A percentile compares a stretch with the other conserved stretches of the same genome.
These are phyloP conservation scores for Botrytis fabae DNA, from an alignment of 2,329 filamentous ascomycete genomes.

Conservation along the genomic window DNA sequence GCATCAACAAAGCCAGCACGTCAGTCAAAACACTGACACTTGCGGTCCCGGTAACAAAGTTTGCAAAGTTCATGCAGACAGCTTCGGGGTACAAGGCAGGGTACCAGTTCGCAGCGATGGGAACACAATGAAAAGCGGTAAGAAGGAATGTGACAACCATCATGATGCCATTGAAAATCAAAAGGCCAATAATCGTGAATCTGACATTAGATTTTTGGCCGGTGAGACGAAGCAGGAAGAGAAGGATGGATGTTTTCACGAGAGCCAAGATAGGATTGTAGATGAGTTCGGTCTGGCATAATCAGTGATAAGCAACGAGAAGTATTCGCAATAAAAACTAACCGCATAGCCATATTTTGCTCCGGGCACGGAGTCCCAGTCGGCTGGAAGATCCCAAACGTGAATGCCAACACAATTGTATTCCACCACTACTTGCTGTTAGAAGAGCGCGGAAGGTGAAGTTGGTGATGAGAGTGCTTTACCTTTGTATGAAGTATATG, in stretches of 20 bases:
- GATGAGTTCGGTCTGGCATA: neutral
- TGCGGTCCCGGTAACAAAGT: constrained; percentile 20
- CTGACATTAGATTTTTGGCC: constrained; percentile 42
- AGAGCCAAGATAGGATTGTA: constrained; percentile 51
- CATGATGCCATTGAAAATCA: constrained; percentile 20
- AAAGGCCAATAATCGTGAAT: constrained; percentile 37
- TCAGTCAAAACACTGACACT: constrained; percentile 22
- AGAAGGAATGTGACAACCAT: constrained; percentile 15
- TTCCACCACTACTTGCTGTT: neutral
- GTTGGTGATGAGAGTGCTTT: neutral
- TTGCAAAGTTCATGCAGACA: constrained; percentile 24
- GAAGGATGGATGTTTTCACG: constrained; percentile 48
- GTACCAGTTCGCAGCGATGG: constrained; percentile 25
- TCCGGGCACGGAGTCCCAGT: neutral
- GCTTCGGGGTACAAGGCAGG: constrained; percentile 17
- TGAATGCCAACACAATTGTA: neutral
- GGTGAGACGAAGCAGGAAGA: constrained; percentile 49
- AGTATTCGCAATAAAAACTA: neutral
- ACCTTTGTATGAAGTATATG: constrained; percentile 11
- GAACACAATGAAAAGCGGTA: constrained; percentile 23
- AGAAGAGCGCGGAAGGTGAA: neutral
- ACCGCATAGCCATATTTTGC: constrained; percentile 15
- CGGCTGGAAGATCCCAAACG: neutral
- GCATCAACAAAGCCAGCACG: constrained; percentile 22
- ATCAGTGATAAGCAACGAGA: neutral